phyloP scores from a whole-genome alignment of 2,329 filamentous ascomycete genomes.

The Aschersonia sp. region DNA sequence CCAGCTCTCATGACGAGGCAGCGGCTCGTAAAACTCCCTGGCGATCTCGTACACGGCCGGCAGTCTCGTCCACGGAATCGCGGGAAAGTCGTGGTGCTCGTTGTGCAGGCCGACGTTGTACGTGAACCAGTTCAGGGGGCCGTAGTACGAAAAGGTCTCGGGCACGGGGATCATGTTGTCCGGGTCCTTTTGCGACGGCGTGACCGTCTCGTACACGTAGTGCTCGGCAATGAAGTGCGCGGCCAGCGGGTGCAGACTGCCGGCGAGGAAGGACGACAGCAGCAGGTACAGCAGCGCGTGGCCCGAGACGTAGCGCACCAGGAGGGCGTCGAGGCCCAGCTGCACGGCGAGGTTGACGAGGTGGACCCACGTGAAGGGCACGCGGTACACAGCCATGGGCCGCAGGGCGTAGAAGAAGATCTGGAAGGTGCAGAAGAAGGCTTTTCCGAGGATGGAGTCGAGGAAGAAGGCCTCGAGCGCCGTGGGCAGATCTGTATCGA shows the following conservation, averaged over 20 bases:
- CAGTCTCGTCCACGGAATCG: constrained; percentile 84
- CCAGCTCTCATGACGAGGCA: constrained; percentile 86
- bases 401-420: constrained; percentile 97
- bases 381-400: constrained; percentile 83
- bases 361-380: constrained; percentile 78
- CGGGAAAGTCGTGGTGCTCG: constrained; percentile 97
- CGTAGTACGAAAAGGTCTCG: constrained; percentile 97
- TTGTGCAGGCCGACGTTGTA: constrained; percentile 98
- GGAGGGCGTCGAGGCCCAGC: constrained; percentile 57
- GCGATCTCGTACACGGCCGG: constrained; percentile 66
- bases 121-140: constrained; percentile 75
- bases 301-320: constrained; percentile 46
- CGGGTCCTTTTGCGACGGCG: constrained; percentile 38
- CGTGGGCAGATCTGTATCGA: constrained; percentile 92
- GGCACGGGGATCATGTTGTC: constrained; percentile 54
- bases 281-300: constrained; percentile 70
- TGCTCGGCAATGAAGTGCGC: constrained; percentile 99
- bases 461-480: constrained; percentile 82
- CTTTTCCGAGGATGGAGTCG: constrained; percentile 88
- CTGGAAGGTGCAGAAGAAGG: constrained; percentile 98
- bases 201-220: constrained; percentile 61
- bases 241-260: constrained; percentile 83
- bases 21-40: constrained; percentile 76
- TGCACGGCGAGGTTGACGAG: constrained; percentile 68
- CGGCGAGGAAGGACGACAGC: constrained; percentile 82